Conservation (phyloP, 2,329 filamentous ascomycete species). For the Xylaria sp. region DNA sequence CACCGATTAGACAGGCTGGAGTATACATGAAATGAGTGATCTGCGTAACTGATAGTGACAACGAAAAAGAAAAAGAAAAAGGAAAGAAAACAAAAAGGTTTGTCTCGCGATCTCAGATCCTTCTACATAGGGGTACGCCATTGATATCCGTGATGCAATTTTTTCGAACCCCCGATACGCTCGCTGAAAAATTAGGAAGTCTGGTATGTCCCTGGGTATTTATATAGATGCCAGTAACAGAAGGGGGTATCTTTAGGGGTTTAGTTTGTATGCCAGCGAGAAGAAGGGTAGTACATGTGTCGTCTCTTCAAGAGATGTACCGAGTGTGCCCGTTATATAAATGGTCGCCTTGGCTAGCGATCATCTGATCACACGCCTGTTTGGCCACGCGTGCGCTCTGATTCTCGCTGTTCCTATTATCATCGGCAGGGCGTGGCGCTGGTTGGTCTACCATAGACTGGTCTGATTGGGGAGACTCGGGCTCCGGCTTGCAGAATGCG, state of each 20-base stretch:
- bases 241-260: conserved; percentile 31
- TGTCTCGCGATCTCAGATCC: conserved; percentile 33
- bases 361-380: conserved; percentile 53
- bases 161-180: conserved; percentile 17
- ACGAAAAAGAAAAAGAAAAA: not conserved
- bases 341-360: conserved; percentile 43
- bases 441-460: conserved; percentile 36
- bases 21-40: conserved; percentile 16
- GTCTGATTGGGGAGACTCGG: conserved; percentile 34
- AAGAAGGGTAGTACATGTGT: not conserved
- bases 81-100: not conserved
- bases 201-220: conserved; percentile 11
- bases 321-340: conserved; percentile 39
- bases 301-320: conserved; percentile 32
- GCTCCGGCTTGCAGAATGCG: conserved; percentile 44
- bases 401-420: conserved; percentile 40
- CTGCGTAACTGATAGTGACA: conserved; percentile 5
- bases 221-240: conserved; percentile 19
- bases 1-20: not conserved
- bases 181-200: conserved; percentile 22
- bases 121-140: conserved; percentile 24
- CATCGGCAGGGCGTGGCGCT: conserved; percentile 38
- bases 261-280: not conserved
- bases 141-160: conserved; percentile 24
- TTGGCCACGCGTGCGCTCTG: conserved; percentile 53